phyloP scores from a whole-genome alignment of 1,284 basidiomycete genomes.

The Ustilago cynodontis region DNA sequence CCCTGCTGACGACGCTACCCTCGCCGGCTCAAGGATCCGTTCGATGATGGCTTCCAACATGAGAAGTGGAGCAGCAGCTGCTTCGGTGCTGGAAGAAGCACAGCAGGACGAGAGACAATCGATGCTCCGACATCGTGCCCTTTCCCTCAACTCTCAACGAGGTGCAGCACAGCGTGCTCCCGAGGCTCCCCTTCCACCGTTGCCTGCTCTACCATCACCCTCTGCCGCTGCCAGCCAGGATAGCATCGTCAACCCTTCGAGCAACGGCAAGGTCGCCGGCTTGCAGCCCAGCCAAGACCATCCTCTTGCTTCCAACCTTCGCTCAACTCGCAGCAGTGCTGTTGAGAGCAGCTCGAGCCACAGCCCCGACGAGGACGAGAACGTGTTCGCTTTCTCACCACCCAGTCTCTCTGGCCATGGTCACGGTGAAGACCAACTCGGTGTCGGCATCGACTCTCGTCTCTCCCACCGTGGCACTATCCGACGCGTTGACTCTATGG shows the following conservation, averaged over 20 bases:
- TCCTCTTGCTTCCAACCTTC: conserved; percentile 16
- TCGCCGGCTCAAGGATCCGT: not conserved
- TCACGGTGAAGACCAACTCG: conserved; percentile 9
- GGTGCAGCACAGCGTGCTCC: not conserved
- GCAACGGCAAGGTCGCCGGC: conserved; percentile 9
- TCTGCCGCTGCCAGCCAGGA: not conserved
- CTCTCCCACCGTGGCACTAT: not conserved
- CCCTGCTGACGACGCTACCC: not conserved
- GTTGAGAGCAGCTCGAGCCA: not conserved
- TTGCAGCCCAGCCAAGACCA: conserved; percentile 23
- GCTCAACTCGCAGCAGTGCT: not conserved
- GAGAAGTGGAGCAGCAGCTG: conserved; percentile 12
- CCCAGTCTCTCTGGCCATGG: conserved; percentile 25
- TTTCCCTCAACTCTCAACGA: conserved; percentile 17
- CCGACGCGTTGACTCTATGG: conserved; percentile 20
- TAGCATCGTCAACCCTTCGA: not conserved
- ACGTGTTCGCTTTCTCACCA: conserved; percentile 41
- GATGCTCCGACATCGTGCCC: not conserved
- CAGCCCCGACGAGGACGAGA: conserved; percentile 21
- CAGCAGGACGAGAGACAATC: conserved; percentile 20
- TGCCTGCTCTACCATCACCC: conserved; percentile 19
- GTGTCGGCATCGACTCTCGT: not conserved
- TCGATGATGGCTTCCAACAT: not conserved
- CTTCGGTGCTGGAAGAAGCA: conserved; percentile 40
- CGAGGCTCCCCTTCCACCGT: conserved; percentile 18